Evolutionary conservation across 208 protist genomes (phyloP).

Genomic region (Entamoeba histolytica): DNA sequence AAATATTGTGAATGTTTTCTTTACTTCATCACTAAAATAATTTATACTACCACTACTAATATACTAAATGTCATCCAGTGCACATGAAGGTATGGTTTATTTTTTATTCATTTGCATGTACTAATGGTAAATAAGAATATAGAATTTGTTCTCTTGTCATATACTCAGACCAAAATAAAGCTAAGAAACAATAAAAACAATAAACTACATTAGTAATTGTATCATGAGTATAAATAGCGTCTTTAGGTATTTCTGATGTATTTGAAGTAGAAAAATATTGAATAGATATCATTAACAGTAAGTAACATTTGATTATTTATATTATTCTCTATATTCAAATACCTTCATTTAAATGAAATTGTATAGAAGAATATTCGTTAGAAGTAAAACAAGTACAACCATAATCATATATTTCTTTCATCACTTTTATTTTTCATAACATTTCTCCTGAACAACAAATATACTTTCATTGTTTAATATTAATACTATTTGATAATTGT

Average conservation of each 20-base stretch:
- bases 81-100: neutral
- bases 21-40: neutral
- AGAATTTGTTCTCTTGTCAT: neutral
- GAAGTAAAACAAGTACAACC: neutral
- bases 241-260: constrained; percentile 18
- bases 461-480: neutral
- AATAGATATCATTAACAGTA: neutral
- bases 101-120: neutral
- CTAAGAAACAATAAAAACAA: neutral
- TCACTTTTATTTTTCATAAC: neutral
- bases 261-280: constrained; percentile 18
- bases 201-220: neutral
- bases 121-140: neutral
- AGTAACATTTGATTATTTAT: neutral
- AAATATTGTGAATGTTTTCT: neutral
- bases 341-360: neutral
- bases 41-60: neutral
- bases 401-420: neutral
- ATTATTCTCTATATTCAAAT: neutral
- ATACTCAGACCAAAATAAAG: neutral
- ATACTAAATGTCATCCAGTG: neutral
- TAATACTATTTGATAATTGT: neutral
- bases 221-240: neutral
- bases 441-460: neutral
- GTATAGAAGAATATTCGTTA: neutral